A percentile compares a stretch with the other conserved stretches of the same genome.
These are phyloP conservation scores for Thelephora aurantiotincta DNA, from an alignment of 768 basidiomycete genomes.

Conservation along the genomic window DNA sequence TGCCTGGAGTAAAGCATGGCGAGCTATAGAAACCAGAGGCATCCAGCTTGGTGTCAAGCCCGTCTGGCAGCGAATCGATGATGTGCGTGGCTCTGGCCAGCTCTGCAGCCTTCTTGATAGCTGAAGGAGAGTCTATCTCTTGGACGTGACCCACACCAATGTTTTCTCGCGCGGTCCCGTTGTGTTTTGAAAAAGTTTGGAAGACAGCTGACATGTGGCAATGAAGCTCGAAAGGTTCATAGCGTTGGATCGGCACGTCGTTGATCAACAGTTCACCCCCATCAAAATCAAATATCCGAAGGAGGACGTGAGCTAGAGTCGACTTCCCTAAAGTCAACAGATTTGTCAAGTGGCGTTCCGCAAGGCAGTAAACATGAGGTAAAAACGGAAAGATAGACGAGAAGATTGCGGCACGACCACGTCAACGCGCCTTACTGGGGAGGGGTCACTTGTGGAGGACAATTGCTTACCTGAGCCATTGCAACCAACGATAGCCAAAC, in stretches of 20 bases:
- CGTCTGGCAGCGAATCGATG: conserved; percentile 52
- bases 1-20: conserved; percentile 17
- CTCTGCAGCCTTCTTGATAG: conserved; percentile 50
- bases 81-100: conserved; percentile 60
- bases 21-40: conserved; percentile 38
- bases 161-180: conserved; percentile 66
- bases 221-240: conserved; percentile 60
- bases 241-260: conserved; percentile 48
- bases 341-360: background rate
- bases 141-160: conserved; percentile 72
- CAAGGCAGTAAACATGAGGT: background rate
- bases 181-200: conserved; percentile 76
- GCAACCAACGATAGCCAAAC: conserved; percentile 73
- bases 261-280: conserved; percentile 58
- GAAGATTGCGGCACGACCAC: no score
- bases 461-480: conserved; percentile 60
- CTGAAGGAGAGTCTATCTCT: conserved; percentile 38
- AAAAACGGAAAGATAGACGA: no score
- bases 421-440: background rate
- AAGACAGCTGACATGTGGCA: conserved; percentile 67
- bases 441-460: background rate
- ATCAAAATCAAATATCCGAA: conserved; percentile 69
- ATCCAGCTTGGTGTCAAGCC: conserved; percentile 62
- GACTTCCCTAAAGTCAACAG: conserved; percentile 49
- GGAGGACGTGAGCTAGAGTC: conserved; percentile 68